Evolutionary conservation across 164 flowering plant genomes (phyloP).

Genomic region (Vitis labrusca): DNA sequence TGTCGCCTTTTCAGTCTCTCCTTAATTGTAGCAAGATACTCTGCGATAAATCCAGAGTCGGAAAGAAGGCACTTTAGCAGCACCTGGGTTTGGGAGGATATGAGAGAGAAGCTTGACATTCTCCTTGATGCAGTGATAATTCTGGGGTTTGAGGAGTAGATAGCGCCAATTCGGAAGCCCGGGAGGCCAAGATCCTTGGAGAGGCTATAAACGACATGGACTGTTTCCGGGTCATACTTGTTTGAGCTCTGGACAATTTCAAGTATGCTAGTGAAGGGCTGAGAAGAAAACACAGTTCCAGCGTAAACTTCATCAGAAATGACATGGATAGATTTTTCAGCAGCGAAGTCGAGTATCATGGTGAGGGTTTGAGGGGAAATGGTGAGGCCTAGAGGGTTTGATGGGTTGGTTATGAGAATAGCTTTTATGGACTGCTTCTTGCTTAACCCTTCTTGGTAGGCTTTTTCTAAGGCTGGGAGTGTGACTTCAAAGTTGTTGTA

Average conservation of each 20-base stretch:
- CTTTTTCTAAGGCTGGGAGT: constrained; percentile 5
- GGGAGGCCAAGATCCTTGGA: constrained; percentile 15
- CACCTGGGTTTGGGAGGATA: constrained; percentile 19
- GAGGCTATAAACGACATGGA: constrained; percentile 14
- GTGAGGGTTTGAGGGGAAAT: not conserved
- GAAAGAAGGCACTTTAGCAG: constrained; percentile 16
- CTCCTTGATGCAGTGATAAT: constrained; percentile 19
- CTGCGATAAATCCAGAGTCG: constrained; percentile 10
- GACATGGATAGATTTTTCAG: constrained; percentile 5
- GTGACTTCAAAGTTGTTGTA: constrained; percentile 12
- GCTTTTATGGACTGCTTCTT: constrained; percentile 7
- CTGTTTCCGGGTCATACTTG: constrained; percentile 1
- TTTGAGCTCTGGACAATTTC: constrained; percentile 6
- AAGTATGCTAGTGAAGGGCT: constrained; percentile 3
- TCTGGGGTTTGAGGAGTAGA: constrained; percentile 16
- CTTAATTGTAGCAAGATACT: constrained; percentile 11
- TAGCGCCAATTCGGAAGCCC: constrained; percentile 13
- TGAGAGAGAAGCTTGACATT: constrained; percentile 21
- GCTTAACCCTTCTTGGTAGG: not conserved
- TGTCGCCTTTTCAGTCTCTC: constrained; percentile 15
- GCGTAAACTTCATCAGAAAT: constrained; percentile 12
- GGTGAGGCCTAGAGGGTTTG: constrained; percentile 11
- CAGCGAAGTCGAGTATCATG: constrained; percentile 4
- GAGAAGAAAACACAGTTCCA: constrained; percentile 7
- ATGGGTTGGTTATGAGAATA: constrained; percentile 12